Evolutionary conservation across 2,329 filamentous ascomycete genomes (phyloP).

Genomic region (Cladosporium phlei): DNA sequence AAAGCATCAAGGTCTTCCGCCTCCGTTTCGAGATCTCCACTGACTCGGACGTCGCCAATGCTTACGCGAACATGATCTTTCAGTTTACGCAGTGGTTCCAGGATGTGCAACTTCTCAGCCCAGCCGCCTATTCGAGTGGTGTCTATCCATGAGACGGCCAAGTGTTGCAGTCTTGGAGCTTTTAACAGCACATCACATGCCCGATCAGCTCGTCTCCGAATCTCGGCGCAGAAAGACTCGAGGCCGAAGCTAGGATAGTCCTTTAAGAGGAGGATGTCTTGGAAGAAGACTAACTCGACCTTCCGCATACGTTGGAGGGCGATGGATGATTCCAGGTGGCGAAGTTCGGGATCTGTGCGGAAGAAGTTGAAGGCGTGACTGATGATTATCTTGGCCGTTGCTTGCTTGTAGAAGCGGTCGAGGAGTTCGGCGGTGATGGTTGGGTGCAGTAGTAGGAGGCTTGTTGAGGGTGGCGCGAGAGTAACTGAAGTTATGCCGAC

Average conservation of each 20-base stretch:
- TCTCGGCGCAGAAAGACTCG: conserved; percentile 28
- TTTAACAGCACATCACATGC: conserved; percentile 27
- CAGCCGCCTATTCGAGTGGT: conserved; percentile 25
- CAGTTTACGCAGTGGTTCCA: conserved; percentile 22
- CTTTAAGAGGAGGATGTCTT: conserved; percentile 28
- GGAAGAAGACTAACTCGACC: conserved; percentile 33
- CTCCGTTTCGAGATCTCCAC: conserved; percentile 23
- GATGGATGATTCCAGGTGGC: conserved; percentile 22
- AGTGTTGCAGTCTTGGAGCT: conserved; percentile 20
- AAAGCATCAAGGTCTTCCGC: conserved; percentile 22
- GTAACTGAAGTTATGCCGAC: conserved; percentile 33
- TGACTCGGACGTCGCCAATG: conserved; percentile 23
- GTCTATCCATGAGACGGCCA: conserved; percentile 32
- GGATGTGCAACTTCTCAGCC: conserved; percentile 26
- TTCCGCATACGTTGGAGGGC: conserved; percentile 24
- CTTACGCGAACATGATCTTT: conserved; percentile 7
- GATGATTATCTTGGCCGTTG: conserved; percentile 32
- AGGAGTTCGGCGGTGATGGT: conserved; percentile 27
- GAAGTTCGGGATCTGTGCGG: conserved; percentile 30
- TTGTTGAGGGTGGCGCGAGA: conserved; percentile 23
- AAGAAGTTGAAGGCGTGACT: conserved; percentile 36
- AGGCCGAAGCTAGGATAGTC: conserved; percentile 30
- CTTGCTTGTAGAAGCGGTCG: conserved; percentile 28
- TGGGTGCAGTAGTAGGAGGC: conserved; percentile 26
- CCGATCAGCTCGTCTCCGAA: conserved; percentile 24